Evolutionary conservation across 345 rosid species (phyloP), one percentile per base, ranked within the genome.

Genomic region (Moricandia moricandioides): DNA sequence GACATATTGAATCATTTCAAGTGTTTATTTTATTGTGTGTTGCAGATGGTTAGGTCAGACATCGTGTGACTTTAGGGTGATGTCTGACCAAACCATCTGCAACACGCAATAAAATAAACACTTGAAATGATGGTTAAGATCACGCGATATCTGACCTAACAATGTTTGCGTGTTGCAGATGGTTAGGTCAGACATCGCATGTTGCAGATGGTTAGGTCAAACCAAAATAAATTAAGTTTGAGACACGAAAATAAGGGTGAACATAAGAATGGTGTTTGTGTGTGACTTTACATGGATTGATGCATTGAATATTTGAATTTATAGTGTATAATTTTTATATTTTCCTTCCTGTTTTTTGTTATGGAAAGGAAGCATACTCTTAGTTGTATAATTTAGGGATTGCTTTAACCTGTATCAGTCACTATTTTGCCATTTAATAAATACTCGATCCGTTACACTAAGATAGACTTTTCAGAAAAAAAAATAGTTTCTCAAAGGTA

Each of bases 11-110:
- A 7, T 1, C 27, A 49, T 4, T 61, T 35, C 13, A 37, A 24
- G 6, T 12, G 21, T 4, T 30, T 9, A n/a, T n/a, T 9, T 4
- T 3, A 45, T 18, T 24, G 72, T 24, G 34, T 37, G 31, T 7
- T 43, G 89, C 87, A 93, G 98, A 85, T 91, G 98, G 97, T 84
- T 91, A 76, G 86, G 96, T 49, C 98, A 88, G 78, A 89, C 70
- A 62, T 88, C 87, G 16, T 82, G 87, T 62, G 94, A 90, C 83
- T 88, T 80, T n/a, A n/a, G n/a, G n/a, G n/a, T n/a, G n/a, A n/a
- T n/a, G n/a, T n/a, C n/a, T n/a, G n/a, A n/a, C n/a, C n/a, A n/a
- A n/a, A n/a, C n/a, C n/a, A n/a, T n/a, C n/a, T n/a, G n/a, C n/a
- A n/a, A n/a, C n/a, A n/a, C n/a, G n/a, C n/a, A n/a, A n/a, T n/a